Base-by-base conservation (phyloP, 208 protist species). In the Balamuthia mandrillaris region DNA sequence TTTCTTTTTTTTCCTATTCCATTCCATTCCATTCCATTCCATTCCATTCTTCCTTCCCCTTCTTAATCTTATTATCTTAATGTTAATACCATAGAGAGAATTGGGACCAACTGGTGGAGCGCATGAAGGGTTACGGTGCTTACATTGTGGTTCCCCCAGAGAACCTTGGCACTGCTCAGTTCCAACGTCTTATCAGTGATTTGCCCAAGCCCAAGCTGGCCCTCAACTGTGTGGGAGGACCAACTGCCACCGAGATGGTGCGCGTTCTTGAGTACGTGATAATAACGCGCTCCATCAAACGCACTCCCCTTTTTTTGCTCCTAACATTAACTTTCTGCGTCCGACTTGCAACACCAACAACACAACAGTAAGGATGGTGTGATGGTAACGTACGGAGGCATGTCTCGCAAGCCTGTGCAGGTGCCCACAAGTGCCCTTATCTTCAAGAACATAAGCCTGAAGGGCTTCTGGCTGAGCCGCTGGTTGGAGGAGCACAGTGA, bases 301-400 rank as follows among this genome's bases (percentile, higher is more conserved):
- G 18, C 29, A 83, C 78, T 79, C 14, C 1, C 14, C 75, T 39
- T 88, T 39, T 16, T 61, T 0, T 29, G 37, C 24, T 84, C n/a
- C 24, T 45, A 21, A 21, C 44, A 41, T 45, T 63, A 18, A 41
- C 42, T 82, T 37, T 82, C 35, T 77, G 7, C 10, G n/a, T 82
- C 12, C 9, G 58, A 31, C 7, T 6, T 5, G 10, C 35, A 27
- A 82, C 7, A 60, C 45, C 12, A 45, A 7, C 33, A 66, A 60
- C 41, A 49, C n/a, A n/a, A n/a, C n/a, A n/a, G n/a, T 6, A 75
- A 75, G 65, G 65, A 51, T 29, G n/a, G 65, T n/a, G 37, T 94
- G 4, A 92, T 97, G 51, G 96, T 99, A 14, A 98, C 97, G 2
- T 99, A 98, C 88, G 97, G 97, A 63, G 97, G 95, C 88, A 98